Conservation (phyloP, 352 stramenopile species). For the Pelagophyceae sp. region DNA sequence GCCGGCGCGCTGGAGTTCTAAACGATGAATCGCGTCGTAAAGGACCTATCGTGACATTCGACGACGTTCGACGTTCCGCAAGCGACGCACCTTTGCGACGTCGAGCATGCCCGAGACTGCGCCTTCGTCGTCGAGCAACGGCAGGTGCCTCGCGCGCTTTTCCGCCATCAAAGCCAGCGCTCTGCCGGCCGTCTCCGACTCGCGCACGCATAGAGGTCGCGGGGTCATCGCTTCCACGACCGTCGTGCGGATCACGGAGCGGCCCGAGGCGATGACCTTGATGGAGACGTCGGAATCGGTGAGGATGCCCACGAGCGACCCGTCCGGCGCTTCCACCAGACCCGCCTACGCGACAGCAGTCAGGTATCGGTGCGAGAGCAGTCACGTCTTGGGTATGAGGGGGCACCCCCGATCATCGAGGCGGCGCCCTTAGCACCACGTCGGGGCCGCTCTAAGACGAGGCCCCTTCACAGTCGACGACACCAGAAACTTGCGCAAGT, state of each 20-base stretch:
- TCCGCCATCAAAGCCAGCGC: conserved; percentile 75
- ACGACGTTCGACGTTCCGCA: too few relatives aligned
- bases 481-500: too few relatives aligned
- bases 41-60: too few relatives aligned
- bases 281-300: conserved; percentile 71
- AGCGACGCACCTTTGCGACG: conserved; percentile 76
- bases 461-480: too few relatives aligned
- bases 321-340: conserved; percentile 53
- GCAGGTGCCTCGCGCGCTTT: conserved; percentile 70
- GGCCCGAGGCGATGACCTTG: conserved; percentile 51
- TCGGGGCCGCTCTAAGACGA: conserved; percentile 35
- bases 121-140: conserved; percentile 58
- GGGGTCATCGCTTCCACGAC: conserved; percentile 69
- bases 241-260: conserved; percentile 41
- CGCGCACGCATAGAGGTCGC: conserved; percentile 62
- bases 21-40: conserved; percentile 57
- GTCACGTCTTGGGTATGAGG: too few relatives aligned
- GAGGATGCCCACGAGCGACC: conserved; percentile 65
- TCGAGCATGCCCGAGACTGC: conserved; percentile 69
- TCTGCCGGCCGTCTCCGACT: conserved; percentile 66
- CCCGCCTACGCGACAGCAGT: conserved; percentile 1
- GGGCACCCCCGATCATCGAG: too few relatives aligned
- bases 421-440: background rate
- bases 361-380: too few relatives aligned
- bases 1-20: background rate